Percentiles rank a stretch among this genome's conserved stretches.
phyloP scores from a whole-genome alignment of 805 yeast genomes.

The Metschnikowia cubensis region DNA sequence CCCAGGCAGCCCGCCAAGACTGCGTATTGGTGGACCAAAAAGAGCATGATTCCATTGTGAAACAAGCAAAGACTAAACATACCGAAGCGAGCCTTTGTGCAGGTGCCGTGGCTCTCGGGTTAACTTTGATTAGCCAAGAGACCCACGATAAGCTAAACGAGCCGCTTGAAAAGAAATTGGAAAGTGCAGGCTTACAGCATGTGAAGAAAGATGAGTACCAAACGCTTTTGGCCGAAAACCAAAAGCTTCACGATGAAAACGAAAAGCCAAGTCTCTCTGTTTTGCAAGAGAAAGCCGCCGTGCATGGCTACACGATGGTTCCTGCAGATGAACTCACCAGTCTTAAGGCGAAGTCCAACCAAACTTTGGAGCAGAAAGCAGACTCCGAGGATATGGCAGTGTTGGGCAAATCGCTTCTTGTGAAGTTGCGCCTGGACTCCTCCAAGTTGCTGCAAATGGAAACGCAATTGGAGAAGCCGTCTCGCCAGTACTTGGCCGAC shows the following conservation, averaged over 20 bases:
- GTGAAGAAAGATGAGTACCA: conserved; percentile 9
- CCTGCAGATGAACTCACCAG: conserved; percentile 11
- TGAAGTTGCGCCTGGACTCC: conserved; percentile 10
- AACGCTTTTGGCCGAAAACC: conserved; percentile 1
- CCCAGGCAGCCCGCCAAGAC: conserved; percentile 4
- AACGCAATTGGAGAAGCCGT: conserved; percentile 9
- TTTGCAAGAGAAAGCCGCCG: conserved; percentile 10
- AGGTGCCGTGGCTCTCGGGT: conserved; percentile 18
- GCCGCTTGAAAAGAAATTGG: conserved; percentile 10
- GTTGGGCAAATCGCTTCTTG: conserved; percentile 17
- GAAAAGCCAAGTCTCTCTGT: conserved; percentile 8
- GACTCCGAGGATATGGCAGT: conserved; percentile 14
- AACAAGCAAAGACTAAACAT: conserved; percentile 16
- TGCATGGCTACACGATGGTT: conserved; percentile 8
- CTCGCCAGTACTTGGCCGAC: conserved; percentile 6
- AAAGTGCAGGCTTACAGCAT: conserved; percentile 10
- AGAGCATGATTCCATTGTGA: conserved; percentile 9
- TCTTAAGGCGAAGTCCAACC: conserved; percentile 9
- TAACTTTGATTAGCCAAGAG: conserved; percentile 10
- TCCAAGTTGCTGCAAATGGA: conserved; percentile 3
- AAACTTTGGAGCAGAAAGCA: conserved; percentile 18
- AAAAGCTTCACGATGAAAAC: not conserved
- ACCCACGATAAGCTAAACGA: not conserved
- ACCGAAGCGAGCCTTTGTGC: conserved; percentile 21
- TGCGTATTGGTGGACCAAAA: conserved; percentile 4